Evolutionary conservation across 73 alveolate species (phyloP).

Genomic region (Paramecium octaurelia): DNA sequence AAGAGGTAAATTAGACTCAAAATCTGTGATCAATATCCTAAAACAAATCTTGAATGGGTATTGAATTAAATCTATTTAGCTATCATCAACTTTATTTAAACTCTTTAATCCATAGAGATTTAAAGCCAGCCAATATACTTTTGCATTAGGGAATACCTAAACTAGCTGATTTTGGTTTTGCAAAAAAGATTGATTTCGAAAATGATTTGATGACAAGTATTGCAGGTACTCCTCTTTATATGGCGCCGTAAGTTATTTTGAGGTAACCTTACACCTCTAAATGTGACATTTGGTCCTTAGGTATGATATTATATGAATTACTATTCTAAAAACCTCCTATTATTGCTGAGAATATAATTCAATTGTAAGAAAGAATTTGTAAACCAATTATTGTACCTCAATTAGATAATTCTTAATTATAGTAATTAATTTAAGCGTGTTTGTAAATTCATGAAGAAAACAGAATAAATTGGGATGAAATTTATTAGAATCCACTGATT

Average conservation of each 20-base stretch:
- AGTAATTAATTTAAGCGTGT: not conserved
- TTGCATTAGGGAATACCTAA: slow-evolving; percentile 50
- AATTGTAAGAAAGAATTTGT: not conserved
- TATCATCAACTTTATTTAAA: slow-evolving; percentile 17
- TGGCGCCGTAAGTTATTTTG: slow-evolving; percentile 56
- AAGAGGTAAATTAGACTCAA: not conserved
- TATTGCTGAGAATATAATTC: not conserved
- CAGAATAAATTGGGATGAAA: not conserved
- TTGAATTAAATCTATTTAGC: not conserved
- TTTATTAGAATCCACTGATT: not conserved
- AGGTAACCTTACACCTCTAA: slow-evolving; percentile 56
- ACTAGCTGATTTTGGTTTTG: slow-evolving; percentile 62
- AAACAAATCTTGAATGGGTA: slow-evolving; percentile 18
- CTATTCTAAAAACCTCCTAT: slow-evolving; percentile 40
- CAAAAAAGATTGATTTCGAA: slow-evolving; percentile 35
- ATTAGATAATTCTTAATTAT: not conserved
- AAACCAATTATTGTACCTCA: slow-evolving; percentile 35
- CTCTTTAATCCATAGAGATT: slow-evolving; percentile 51
- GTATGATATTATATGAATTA: slow-evolving; percentile 42
- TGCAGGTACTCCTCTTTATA: slow-evolving; percentile 58
- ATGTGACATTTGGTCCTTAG: slow-evolving; percentile 61
- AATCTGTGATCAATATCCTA: not conserved
- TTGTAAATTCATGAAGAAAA: slow-evolving; percentile 6
- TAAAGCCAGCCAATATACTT: slow-evolving; percentile 61
- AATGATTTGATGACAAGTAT: slow-evolving; percentile 44